These are phyloP conservation scores for Limnanthes douglasii DNA, from an alignment of 345 rosid genomes.

Conservation along the genomic window DNA sequence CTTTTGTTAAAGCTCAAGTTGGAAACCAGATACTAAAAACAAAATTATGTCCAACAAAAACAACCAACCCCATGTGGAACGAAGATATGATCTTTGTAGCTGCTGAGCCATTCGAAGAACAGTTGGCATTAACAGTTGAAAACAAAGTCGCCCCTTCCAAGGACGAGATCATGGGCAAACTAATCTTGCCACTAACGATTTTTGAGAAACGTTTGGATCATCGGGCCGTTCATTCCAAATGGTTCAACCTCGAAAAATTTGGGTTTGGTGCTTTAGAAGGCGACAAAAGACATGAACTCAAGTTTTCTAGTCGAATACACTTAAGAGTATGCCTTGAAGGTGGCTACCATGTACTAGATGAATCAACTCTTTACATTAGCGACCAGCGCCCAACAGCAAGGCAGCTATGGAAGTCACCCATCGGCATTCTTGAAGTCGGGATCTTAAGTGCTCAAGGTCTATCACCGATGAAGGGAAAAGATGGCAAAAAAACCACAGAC, in stretches of 20 bases:
- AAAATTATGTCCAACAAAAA: conserved; percentile 39
- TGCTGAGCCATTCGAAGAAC: conserved; percentile 90
- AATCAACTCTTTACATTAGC: conserved; percentile 73
- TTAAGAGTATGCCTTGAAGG: conserved; percentile 77
- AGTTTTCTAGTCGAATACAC: conserved; percentile 66
- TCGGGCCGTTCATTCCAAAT: conserved; percentile 54
- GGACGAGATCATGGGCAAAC: conserved; percentile 66
- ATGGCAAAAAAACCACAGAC: conserved; percentile 47
- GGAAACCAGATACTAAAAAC: conserved; percentile 76
- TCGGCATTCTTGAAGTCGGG: conserved; percentile 80
- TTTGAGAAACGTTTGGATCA: conserved; percentile 79
- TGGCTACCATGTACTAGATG: conserved; percentile 88
- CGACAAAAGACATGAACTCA: conserved; percentile 73
- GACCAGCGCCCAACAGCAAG: conserved; percentile 80
- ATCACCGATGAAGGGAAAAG: conserved; percentile 59
- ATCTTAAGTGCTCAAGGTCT: conserved; percentile 72
- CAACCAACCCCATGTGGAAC: conserved; percentile 64
- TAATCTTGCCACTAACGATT: conserved; percentile 31
- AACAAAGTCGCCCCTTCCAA: conserved; percentile 37
- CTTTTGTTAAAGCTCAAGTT: conserved; percentile 58
- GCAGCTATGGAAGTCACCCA: conserved; percentile 78
- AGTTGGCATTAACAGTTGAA: conserved; percentile 50
- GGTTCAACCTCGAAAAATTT: conserved; percentile 79
- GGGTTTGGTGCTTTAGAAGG: conserved; percentile 74
- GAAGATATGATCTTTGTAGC: conserved; percentile 86